Evolutionary conservation across 1,139 yeast genomes (phyloP).

Genomic region (Spencermartinsiella ligniputridi): DNA sequence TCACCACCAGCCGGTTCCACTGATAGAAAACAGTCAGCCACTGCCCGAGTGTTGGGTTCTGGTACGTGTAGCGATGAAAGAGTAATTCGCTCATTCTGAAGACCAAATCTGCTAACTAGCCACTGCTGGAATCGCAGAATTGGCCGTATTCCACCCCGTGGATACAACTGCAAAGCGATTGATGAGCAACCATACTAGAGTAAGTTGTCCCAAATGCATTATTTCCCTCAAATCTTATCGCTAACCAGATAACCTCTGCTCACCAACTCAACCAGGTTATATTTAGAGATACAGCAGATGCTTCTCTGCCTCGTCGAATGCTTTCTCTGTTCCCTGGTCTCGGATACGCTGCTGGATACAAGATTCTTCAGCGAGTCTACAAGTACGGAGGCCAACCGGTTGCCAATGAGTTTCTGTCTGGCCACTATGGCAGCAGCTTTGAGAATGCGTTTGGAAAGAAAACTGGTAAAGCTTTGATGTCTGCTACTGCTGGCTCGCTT

Average conservation of each 20-base stretch:
- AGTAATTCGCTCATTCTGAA: background rate
- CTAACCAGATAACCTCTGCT: constrained; percentile 45
- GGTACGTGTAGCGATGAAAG: constrained; percentile 22
- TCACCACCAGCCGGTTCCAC: constrained; percentile 14
- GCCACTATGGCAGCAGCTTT: constrained; percentile 64
- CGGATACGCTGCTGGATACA: constrained; percentile 97
- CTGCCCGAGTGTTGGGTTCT: constrained; percentile 91
- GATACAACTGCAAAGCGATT: constrained; percentile 97
- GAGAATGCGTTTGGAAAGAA: constrained; percentile 83
- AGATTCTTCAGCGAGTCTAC: constrained; percentile 94
- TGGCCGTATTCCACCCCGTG: constrained; percentile 96
- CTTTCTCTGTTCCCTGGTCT: constrained; percentile 93
- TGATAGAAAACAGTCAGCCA: constrained; percentile 84
- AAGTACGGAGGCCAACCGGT: constrained; percentile 99
- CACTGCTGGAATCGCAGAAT: constrained; percentile 94
- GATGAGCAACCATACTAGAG: constrained; percentile 85
- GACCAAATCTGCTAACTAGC: constrained; percentile 39
- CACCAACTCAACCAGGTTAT: constrained; percentile 77
- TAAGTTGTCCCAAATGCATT: constrained; percentile 10
- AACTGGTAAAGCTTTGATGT: constrained; percentile 92
- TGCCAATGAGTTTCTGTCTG: constrained; percentile 85
- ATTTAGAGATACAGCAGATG: constrained; percentile 75
- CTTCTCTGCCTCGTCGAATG: constrained; percentile 65
- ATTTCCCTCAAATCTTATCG: background rate
- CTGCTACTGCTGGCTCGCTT: constrained; percentile 96